Conservation (phyloP, 306 rosid genomes). For the Vicia faba region DNA sequence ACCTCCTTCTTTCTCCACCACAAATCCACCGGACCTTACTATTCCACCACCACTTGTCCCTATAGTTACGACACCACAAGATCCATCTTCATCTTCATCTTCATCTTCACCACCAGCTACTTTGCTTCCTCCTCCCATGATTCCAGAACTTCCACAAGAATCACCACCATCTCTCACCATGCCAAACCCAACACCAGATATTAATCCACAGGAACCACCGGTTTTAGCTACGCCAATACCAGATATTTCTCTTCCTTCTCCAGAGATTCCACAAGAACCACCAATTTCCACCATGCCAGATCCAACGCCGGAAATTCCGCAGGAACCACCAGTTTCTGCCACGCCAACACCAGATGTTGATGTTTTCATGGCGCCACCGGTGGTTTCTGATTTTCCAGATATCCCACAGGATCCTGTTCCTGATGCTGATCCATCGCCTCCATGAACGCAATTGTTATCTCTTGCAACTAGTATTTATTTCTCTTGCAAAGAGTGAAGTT, state of each 20-base stretch:
- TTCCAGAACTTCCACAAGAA: background rate
- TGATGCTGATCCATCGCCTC: constrained; percentile 40
- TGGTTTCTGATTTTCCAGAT: constrained; percentile 11
- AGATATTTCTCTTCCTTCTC: background rate
- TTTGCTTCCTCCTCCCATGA: background rate
- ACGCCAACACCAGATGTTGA: constrained; percentile 26
- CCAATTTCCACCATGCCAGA: background rate
- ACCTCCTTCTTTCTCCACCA: constrained; percentile 45
- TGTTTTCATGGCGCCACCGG: constrained; percentile 11
- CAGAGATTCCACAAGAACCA: background rate
- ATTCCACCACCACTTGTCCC: constrained; percentile 45
- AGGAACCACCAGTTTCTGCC: constrained; percentile 22
- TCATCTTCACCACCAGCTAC: background rate
- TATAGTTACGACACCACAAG: constrained; percentile 48
- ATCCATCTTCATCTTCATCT: constrained; percentile 7
- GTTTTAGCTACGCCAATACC: background rate
- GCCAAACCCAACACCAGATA: constrained; percentile 23
- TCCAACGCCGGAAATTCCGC: constrained; percentile 24
- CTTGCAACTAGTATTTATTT: background rate
- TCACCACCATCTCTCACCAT: constrained; percentile 17
- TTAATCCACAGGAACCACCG: constrained; percentile 14
- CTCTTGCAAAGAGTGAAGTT: background rate
- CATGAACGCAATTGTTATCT: constrained; percentile 2
- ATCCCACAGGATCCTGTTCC: constrained; percentile 40
- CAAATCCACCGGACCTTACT: constrained; percentile 22